Conservation (phyloP, 306 rosid genomes). For the Malus asiatica region DNA sequence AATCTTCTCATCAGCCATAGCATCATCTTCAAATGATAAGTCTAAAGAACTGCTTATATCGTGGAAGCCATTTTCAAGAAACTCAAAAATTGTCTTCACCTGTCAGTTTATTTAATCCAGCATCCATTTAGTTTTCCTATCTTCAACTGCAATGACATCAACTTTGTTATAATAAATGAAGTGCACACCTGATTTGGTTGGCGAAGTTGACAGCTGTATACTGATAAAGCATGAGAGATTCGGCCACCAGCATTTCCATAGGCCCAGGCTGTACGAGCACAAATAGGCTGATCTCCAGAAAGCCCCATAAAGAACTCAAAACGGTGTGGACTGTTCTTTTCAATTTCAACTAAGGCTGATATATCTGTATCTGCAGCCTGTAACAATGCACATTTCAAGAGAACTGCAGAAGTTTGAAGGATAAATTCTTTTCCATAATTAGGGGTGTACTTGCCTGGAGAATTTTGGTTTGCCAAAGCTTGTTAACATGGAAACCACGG, state of each 20-base stretch:
- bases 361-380: constrained; percentile 97
- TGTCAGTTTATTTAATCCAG: constrained; percentile 36
- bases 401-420: constrained; percentile 8
- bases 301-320: constrained; percentile 99
- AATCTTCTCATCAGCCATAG: constrained; percentile 98
- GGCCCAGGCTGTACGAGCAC: constrained; percentile 98
- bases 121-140: constrained; percentile 18
- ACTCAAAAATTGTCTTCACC: constrained; percentile 87
- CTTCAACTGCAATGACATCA: constrained; percentile 13
- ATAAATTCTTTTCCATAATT: constrained; percentile 14
- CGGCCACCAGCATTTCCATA: constrained; percentile 86
- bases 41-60: constrained; percentile 92
- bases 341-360: constrained; percentile 92
- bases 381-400: constrained; percentile 22
- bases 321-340: constrained; percentile 96
- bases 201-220: constrained; percentile 93
- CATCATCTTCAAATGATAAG: constrained; percentile 85
- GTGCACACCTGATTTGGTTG: constrained; percentile 80
- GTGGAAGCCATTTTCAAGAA: constrained; percentile 84
- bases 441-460: constrained; percentile 57
- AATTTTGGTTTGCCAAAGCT: constrained; percentile 98
- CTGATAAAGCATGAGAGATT: constrained; percentile 92
- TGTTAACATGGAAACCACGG: constrained; percentile 72
- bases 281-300: constrained; percentile 89
- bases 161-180: constrained; percentile 11